These are phyloP conservation scores for Pulveroboletus ridleyi DNA, from an alignment of 1,284 basidiomycete species.

Conservation along the genomic window DNA sequence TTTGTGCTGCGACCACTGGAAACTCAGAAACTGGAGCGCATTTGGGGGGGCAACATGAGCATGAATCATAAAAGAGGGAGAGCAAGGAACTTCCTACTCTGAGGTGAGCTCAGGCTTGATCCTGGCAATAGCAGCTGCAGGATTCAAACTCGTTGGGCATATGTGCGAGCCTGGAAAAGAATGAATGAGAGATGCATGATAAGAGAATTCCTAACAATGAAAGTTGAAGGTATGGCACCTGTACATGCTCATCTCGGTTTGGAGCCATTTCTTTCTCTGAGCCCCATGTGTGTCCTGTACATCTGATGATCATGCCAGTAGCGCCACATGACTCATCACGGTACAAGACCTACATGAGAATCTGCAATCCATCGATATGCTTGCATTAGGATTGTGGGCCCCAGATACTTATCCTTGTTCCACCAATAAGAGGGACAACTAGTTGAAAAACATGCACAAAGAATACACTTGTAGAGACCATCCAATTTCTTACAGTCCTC, in stretches of 20 bases:
- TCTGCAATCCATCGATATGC: slow-evolving; percentile 99
- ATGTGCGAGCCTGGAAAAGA: slow-evolving; percentile 74
- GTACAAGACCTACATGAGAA: slow-evolving; percentile 70
- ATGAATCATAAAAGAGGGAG: background rate
- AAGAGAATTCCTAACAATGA: slow-evolving; percentile 33
- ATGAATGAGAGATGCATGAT: background rate
- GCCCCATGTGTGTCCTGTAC: slow-evolving; percentile 79
- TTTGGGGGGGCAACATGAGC: no score
- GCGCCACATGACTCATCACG: background rate
- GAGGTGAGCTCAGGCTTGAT: slow-evolving; percentile 90
- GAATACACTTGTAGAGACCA: slow-evolving; percentile 96
- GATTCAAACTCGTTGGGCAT: slow-evolving; percentile 97
- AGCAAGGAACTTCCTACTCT: slow-evolving; percentile 48
- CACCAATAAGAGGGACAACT: slow-evolving; percentile 98
- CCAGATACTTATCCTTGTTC: slow-evolving; percentile 99
- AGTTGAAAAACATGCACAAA: slow-evolving; percentile 96
- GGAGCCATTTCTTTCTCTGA: slow-evolving; percentile 89
- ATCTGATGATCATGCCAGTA: slow-evolving; percentile 8
- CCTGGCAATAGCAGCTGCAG: slow-evolving; percentile 86
- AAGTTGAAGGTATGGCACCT: slow-evolving; percentile 97
- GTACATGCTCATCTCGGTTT: slow-evolving; percentile 96
- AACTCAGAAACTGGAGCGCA: no score
- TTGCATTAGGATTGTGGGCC: slow-evolving; percentile 96
- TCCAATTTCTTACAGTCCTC: slow-evolving; percentile 97
- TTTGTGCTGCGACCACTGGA: no score